Conservation (phyloP, 2,329 filamentous ascomycete species). For the Zymoseptoria pseudotritici region DNA sequence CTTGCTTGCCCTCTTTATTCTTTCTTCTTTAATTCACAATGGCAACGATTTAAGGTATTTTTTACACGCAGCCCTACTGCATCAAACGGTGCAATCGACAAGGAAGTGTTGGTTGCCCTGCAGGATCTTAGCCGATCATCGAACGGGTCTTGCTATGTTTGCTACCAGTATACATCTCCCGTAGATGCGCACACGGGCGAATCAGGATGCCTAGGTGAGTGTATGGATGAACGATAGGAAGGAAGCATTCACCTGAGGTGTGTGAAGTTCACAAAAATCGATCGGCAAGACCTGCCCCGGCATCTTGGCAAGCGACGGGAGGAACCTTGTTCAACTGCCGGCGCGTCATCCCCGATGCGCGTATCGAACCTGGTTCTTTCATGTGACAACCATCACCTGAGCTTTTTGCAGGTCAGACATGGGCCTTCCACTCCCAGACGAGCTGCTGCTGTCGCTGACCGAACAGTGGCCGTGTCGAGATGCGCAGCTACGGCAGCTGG, state of each 20-base stretch:
- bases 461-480: slow-evolving; percentile 34
- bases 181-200: background rate
- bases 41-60: background rate
- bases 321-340: background rate
- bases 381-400: background rate
- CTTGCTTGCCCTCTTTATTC: background rate
- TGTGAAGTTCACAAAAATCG: background rate
- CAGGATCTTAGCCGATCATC: background rate
- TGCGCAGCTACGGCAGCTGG: slow-evolving; percentile 41
- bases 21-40: too few species aligned
- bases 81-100: background rate
- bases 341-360: background rate
- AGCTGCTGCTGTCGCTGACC: slow-evolving; percentile 20
- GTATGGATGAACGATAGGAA: background rate
- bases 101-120: background rate
- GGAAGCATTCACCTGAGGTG: background rate
- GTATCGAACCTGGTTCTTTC: slow-evolving; percentile 2
- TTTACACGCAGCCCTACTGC: background rate
- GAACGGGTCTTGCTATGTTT: background rate
- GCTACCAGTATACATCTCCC: background rate
- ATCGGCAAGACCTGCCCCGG: background rate
- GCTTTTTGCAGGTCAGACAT: slow-evolving; percentile 5
- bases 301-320: background rate
- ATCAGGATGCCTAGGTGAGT: background rate
- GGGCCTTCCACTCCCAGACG: slow-evolving; percentile 23